Evolutionary conservation across 148 eudicot genomes (phyloP), one percentile per base, ranked within the genome.

Genomic region (Agrostemma githago): DNA sequence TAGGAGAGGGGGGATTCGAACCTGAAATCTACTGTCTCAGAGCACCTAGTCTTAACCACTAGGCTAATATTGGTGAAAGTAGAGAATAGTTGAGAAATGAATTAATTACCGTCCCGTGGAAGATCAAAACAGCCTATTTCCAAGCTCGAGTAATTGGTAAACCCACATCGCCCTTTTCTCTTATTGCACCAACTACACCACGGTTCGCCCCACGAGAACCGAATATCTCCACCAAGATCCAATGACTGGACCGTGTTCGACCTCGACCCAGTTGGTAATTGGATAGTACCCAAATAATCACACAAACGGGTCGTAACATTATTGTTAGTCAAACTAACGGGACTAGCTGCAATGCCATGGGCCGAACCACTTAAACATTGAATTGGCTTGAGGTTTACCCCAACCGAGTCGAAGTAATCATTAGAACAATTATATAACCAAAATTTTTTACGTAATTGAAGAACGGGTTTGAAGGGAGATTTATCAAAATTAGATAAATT

Each of bases 201-300:
- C 3, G 90, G 89, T 6, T 46, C 44, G 3, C 8, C 65, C 93
- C 93, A 87, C 12, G 70, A 69, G 42, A 89, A 78, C 80, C 64
- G 62, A 14, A 89, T 57, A 69, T 80, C 82, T 0, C 72, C 81
- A 21, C 58, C 64, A 4, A 84, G 84, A 48, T 80, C 85, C 70
- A 83, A 77, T 20, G 82, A 72, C 42, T 44, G 46, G 37, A 79
- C 73, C 72, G 63, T 62, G 44, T 51, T 66, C 5, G 68, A 70
- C 68, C 44, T 66, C 10, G 77, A 65, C 72, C 78, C 67, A 19
- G 78, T 65, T 2, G 90, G 90, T 17, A 84, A 81, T 10, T 51
- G 34, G 11, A 82, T 59, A 19, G 78, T 73, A 58, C 78, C 79
- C 1, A 85, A 40, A 70, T 68, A 37, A 56, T 2, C 34, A 76